Evolutionary conservation across 805 yeast species (phyloP), one percentile per base, ranked within the genome.

Genomic region (Candida xiaguanensis): DNA sequence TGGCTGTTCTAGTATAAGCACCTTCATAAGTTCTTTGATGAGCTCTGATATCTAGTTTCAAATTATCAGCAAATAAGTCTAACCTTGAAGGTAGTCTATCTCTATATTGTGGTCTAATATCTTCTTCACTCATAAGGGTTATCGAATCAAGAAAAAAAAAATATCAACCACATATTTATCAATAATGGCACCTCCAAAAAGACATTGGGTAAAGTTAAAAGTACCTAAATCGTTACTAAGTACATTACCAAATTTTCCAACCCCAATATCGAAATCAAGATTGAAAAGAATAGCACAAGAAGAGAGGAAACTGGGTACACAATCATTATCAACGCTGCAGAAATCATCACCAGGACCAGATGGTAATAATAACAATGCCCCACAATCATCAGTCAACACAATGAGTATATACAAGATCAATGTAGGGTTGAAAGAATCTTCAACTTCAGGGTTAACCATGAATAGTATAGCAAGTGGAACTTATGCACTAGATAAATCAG

Each of bases 1-100:
- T 61, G 15, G 90, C 83, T 0, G 90, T 77, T 38, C 95, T 60
- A 18, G 82, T 68, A 52, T 86, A 85, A 1, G 95, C 90, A 0
- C 95, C 95, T 53, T 85, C 93, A 51, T 84, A 85, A 0, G 95
- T 85, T 41, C 95, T 59, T 58, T 85, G 93, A 49, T 82, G 83
- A 0, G 91, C 93, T 49, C 82, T 47, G 2, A 77, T 67, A 46
- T 77, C 82, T 18, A 76, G 56, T 48, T 71, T 69, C 39, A 65
- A 65, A 5, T 56, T 59, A 27, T 67, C 56, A 3, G 73, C 59
- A 4, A 72, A 59, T 12, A 65, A 52, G 33, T 66, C 67, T 9
- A 68, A 48, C 15, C 62, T 36, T 1, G 71, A 62, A 5, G 67
- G 64, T 5, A 51, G 44, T 23, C 68, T 44, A 25, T 47, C 49